phyloP scores from a whole-genome alignment of 129 eudicot species.

The Flaveria sonorensis region DNA sequence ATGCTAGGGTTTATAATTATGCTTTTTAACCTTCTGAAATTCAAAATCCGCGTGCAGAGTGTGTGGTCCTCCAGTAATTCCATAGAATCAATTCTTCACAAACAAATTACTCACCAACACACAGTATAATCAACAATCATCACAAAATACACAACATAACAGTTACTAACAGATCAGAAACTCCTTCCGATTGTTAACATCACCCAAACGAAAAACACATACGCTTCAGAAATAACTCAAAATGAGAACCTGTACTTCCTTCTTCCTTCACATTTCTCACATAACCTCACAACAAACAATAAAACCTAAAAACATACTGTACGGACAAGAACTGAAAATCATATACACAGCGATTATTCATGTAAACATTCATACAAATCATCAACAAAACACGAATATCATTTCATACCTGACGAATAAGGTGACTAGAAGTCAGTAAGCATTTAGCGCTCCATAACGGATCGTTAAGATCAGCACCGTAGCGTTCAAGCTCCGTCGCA shows the following conservation, averaged over 20 bases:
- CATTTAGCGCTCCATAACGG: constrained; percentile 97
- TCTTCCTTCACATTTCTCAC: constrained; percentile 4
- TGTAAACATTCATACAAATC: constrained; percentile 9
- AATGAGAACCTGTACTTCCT: background rate
- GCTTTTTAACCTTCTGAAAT: background rate
- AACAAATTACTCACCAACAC: constrained; percentile 4
- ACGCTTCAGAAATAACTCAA: background rate
- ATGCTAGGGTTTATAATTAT: background rate
- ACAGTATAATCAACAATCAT: background rate
- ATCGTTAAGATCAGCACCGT: constrained; percentile 86
- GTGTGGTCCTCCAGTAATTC: background rate
- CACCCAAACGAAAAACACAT: background rate
- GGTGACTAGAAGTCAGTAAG: constrained; percentile 67
- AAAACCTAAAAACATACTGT: background rate
- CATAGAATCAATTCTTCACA: background rate
- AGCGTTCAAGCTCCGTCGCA: constrained; percentile 88
- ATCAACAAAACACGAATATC: background rate
- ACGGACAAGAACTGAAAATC: background rate
- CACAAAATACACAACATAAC: background rate
- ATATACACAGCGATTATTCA: background rate
- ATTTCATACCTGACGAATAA: constrained; percentile 62
- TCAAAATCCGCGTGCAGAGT: background rate
- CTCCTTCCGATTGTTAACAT: background rate
- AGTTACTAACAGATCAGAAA: background rate
- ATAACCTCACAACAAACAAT: background rate